Conservation (phyloP, 257 asterid species). For the Nicotiana knightiana region DNA sequence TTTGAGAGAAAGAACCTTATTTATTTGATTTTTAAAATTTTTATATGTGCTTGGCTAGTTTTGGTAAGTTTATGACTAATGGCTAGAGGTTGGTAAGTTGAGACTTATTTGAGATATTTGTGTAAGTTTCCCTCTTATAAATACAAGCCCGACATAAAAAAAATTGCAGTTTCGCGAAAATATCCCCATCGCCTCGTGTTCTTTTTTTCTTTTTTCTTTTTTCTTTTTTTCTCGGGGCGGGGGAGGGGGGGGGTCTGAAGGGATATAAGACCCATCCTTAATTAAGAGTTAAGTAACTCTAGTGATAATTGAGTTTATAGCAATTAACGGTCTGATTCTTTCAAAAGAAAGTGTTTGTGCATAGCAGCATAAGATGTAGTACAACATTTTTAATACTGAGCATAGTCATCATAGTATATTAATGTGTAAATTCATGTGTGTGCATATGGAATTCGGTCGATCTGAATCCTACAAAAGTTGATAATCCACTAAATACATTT, state of each 20-base stretch:
- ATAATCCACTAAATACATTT: not conserved
- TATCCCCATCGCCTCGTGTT: not conserved
- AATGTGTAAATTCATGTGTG: not conserved
- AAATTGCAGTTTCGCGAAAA: not conserved
- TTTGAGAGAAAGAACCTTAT: too few relatives aligned
- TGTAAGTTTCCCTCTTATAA: not conserved
- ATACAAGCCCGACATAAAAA: not conserved
- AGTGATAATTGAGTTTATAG: not conserved
- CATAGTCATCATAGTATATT: not conserved
- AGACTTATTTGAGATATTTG: too few relatives aligned
- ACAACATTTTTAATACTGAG: too few relatives aligned
- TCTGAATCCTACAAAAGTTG: not conserved
- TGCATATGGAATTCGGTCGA: not conserved
- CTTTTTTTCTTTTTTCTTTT: not conserved
- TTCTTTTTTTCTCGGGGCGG: not conserved
- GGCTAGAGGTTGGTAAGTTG: too few relatives aligned
- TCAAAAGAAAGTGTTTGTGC: not conserved
- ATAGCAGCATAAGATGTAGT: too few relatives aligned
- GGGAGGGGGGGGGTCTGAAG: not conserved
- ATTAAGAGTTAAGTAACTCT: too few relatives aligned
- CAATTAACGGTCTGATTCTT: not conserved
- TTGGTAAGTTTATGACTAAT: too few relatives aligned
- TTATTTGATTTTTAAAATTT: too few relatives aligned
- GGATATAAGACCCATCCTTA: not conserved
- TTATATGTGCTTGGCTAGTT: too few relatives aligned